phyloP scores from a whole-genome alignment of 2,329 filamentous ascomycete genomes.

The Alternaria sp. region DNA sequence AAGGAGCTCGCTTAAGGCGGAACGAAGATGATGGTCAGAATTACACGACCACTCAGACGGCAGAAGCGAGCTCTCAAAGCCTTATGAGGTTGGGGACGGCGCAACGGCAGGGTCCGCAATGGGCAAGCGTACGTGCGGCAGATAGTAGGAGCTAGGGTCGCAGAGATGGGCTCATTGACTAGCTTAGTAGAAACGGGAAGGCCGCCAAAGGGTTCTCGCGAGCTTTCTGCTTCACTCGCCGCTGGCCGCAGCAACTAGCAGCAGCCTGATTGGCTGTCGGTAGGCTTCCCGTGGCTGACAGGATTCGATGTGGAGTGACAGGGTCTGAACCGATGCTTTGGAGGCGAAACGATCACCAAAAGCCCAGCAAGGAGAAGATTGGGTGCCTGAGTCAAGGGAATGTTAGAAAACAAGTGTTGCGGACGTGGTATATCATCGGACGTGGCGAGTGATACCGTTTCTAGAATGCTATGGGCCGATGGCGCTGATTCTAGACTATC shows the following conservation, averaged over 20 bases:
- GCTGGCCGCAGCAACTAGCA: slow-evolving; percentile 23
- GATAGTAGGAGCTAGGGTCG: slow-evolving; percentile 29
- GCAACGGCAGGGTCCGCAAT: slow-evolving; percentile 35
- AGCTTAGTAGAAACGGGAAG: slow-evolving; percentile 34
- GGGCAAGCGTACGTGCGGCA: slow-evolving; percentile 33
- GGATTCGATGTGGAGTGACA: slow-evolving; percentile 39
- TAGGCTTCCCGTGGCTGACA: slow-evolving; percentile 36
- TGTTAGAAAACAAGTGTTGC: slow-evolving; percentile 25
- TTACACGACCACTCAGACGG: slow-evolving; percentile 42
- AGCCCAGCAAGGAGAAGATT: slow-evolving; percentile 16
- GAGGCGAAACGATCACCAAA: slow-evolving; percentile 46
- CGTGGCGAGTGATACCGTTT: slow-evolving; percentile 46
- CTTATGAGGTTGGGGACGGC: slow-evolving; percentile 42
- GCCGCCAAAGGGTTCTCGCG: slow-evolving; percentile 39
- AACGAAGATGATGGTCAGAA: slow-evolving; percentile 46
- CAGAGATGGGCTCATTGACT: slow-evolving; percentile 29
- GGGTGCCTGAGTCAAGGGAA: slow-evolving; percentile 23
- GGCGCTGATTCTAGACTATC: slow-evolving; percentile 38
- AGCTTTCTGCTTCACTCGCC: slow-evolving; percentile 45
- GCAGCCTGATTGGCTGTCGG: slow-evolving; percentile 37
- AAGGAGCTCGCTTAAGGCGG: slow-evolving; percentile 47
- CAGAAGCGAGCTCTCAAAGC: slow-evolving; percentile 35
- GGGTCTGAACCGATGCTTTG: slow-evolving; percentile 39
- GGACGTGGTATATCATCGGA: slow-evolving; percentile 30
- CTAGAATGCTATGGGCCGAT: slow-evolving; percentile 44